These are phyloP conservation scores for Sporisorium graminicola DNA, from an alignment of 1,284 basidiomycete species.

Conservation along the genomic window DNA sequence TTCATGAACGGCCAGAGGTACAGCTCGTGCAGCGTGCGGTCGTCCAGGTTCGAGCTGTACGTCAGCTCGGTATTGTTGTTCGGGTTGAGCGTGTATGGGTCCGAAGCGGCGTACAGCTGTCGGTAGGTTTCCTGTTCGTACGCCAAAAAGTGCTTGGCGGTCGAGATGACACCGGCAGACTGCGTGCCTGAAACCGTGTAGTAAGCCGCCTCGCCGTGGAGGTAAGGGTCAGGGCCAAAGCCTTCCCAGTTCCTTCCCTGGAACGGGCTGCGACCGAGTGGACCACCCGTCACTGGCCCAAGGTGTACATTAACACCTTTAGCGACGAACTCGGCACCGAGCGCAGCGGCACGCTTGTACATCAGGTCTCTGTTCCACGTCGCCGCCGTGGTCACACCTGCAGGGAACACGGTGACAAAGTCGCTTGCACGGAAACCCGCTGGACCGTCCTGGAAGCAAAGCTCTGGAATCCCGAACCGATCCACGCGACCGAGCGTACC, in stretches of 20 bases:
- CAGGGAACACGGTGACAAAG: constrained; percentile 51
- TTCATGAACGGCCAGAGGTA: constrained; percentile 54
- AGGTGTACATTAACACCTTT: constrained; percentile 48
- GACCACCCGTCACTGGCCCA: constrained; percentile 67
- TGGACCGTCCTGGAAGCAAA: constrained; percentile 53
- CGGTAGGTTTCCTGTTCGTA: constrained; percentile 50
- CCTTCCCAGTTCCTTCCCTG: constrained; percentile 50
- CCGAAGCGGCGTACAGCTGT: constrained; percentile 36
- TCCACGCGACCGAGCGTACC: constrained; percentile 42
- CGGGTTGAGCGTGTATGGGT: constrained; percentile 47
- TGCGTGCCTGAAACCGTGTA: constrained; percentile 43
- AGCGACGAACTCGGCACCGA: constrained; percentile 44
- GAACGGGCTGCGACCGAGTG: constrained; percentile 41
- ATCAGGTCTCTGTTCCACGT: constrained; percentile 49
- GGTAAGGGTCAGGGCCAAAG: constrained; percentile 46
- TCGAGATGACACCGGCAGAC: constrained; percentile 38
- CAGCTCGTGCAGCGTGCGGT: constrained; percentile 45
- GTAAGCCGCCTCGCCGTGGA: constrained; percentile 42
- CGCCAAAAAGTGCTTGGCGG: constrained; percentile 47
- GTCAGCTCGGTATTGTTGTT: constrained; percentile 57
- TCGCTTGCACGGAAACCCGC: constrained; percentile 45
- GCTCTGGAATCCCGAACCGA: constrained; percentile 43
- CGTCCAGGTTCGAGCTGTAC: constrained; percentile 69
- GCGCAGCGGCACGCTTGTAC: constrained; percentile 31
- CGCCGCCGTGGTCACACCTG: constrained; percentile 45